These are phyloP conservation scores for Camillea tinctor DNA, from an alignment of 2,329 filamentous ascomycete species.

Conservation along the genomic window DNA sequence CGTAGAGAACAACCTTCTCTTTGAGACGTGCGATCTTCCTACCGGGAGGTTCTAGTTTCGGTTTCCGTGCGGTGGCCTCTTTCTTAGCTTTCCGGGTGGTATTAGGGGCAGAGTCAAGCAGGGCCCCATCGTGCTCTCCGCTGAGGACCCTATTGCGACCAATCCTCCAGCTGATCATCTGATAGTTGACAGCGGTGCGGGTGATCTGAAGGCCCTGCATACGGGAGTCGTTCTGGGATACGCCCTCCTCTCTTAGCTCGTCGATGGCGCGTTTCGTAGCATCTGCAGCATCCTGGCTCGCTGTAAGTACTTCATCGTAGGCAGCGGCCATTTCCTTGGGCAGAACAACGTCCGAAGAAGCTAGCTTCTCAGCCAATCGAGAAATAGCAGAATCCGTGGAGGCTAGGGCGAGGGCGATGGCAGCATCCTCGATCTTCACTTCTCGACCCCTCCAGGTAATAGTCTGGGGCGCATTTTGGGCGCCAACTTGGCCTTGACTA, in stretches of 20 bases:
- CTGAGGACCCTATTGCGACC: conserved; percentile 88
- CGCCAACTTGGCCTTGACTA: conserved; percentile 47
- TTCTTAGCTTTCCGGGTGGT: conserved; percentile 53
- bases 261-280: conserved; percentile 92
- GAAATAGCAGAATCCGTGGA: conserved; percentile 59
- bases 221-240: conserved; percentile 77
- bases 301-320: conserved; percentile 87
- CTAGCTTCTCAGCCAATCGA: conserved; percentile 48
- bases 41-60: conserved; percentile 59
- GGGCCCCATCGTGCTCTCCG: conserved; percentile 75
- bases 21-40: conserved; percentile 77
- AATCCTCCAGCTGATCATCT: conserved; percentile 90
- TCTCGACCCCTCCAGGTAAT: conserved; percentile 84
- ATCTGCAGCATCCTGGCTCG: conserved; percentile 91
- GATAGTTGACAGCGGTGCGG: conserved; percentile 89
- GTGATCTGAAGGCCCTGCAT: conserved; percentile 95
- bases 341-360: conserved; percentile 42
- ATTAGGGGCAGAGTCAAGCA: conserved; percentile 47
- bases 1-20: conserved; percentile 86
- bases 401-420: conserved; percentile 81
- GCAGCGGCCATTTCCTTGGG: conserved; percentile 74
- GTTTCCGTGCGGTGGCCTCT: conserved; percentile 45
- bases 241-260: conserved; percentile 78
- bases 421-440: conserved; percentile 88
- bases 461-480: conserved; percentile 64